Evolutionary conservation across 768 basidiomycete species (phyloP), one percentile per base, ranked within the genome.

Genomic region (Filobasidium floriforme): DNA sequence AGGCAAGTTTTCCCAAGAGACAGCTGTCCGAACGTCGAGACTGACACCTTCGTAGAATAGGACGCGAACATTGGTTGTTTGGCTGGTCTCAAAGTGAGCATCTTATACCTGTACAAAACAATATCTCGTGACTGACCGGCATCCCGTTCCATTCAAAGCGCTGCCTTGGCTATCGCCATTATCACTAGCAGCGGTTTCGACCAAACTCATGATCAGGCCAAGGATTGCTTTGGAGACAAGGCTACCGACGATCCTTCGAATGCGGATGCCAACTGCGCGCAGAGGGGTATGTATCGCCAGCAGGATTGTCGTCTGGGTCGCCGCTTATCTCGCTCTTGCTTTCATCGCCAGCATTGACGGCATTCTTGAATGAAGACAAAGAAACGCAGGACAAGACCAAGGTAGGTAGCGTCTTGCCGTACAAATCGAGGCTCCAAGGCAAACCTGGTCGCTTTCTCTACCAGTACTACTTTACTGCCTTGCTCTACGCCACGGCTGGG

Each of bases 141-240:
- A n/a, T n/a, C n/a, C n/a, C n/a, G 22, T 49, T 15, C 46, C 5
- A 49, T 5, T 49, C 46, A 7, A 4, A 77, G 76, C 65, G 76
- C 76, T 1, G 76, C 71, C 24, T 69, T 77, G 9, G 75, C 75
- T 5, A 72, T 76, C 28, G 72, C 72, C 7, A 74, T 77, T 60
- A 68, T 73, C 52, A 71, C 71, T 14, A 49, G 76, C 29, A 76
- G 75, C 64, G 76, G 76, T 5, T 66, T 76, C 12, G 71, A 75
- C 49, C 62, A 69, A n/a, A 77, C 75, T 32, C 61, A 66, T 32
- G 41, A 60, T 19, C 62, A 72, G 4, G 72, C 76, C 52, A 64
- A 71, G n/a, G 46, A 62, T 18, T 77, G 76, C 64, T 61, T 75
- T 57, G 54, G 54, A 22, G 54, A 32, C 54, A 32, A 57, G 24